A percentile compares a stretch with the other conserved stretches of the same genome.
Evolutionary conservation across 2,329 filamentous ascomycete genomes (phyloP).

Genomic region (Aspergillus sp.): DNA sequence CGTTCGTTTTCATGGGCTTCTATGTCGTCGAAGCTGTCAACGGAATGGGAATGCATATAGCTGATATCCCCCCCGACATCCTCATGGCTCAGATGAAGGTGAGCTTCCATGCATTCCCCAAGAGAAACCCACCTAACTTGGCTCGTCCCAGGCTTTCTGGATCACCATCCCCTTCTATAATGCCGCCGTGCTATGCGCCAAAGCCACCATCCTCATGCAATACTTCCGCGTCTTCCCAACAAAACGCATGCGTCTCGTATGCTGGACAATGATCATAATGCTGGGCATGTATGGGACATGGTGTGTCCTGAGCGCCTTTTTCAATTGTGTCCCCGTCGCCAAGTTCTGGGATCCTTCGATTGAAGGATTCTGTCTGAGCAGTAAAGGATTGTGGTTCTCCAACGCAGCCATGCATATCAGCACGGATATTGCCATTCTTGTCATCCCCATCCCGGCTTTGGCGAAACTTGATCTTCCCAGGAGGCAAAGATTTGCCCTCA

Average conservation of each 20-base stretch:
- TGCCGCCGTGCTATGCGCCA: conserved; percentile 35
- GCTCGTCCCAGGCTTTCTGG: conserved; percentile 28
- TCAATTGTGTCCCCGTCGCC: conserved; percentile 32
- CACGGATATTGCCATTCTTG: conserved; percentile 40
- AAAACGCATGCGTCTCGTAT: conserved; percentile 28
- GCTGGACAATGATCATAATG: conserved; percentile 32
- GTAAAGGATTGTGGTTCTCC: conserved; percentile 39
- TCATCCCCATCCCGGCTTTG: conserved; percentile 43
- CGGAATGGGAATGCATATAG: conserved; percentile 31
- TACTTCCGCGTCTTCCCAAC: conserved; percentile 44
- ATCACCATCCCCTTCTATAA: conserved; percentile 36
- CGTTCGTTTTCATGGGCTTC: conserved; percentile 30
- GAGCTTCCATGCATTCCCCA: background rate
- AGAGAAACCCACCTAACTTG: background rate
- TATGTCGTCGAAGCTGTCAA: conserved; percentile 28
- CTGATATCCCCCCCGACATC: conserved; percentile 24
- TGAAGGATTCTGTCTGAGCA: conserved; percentile 31
- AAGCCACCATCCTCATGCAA: conserved; percentile 46
- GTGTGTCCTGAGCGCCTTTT: conserved; percentile 30
- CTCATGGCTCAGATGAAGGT: conserved; percentile 31
- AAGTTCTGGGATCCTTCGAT: conserved; percentile 29
- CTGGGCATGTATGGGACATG: conserved; percentile 31
- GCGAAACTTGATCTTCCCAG: conserved; percentile 35
- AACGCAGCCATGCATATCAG: conserved; percentile 42
- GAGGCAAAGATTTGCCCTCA: conserved; percentile 38